phyloP scores from a whole-genome alignment of 352 stramenopile species.

The Pythium dissotocum region DNA sequence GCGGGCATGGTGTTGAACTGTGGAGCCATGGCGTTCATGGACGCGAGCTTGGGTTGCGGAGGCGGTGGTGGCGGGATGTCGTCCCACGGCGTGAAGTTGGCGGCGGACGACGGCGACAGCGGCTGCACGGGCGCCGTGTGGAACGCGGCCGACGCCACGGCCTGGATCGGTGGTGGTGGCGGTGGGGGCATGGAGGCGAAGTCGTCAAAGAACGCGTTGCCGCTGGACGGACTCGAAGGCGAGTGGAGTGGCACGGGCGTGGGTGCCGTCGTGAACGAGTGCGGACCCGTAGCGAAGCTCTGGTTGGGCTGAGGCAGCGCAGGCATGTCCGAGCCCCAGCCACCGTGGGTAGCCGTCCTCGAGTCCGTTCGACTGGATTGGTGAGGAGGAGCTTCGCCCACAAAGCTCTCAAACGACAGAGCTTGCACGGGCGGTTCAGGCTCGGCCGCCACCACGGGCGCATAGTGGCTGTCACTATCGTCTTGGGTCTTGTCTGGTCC shows the following conservation, averaged over 20 bases:
- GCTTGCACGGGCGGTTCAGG: conserved; percentile 38
- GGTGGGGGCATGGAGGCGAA: conserved; percentile 6
- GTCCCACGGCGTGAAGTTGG: conserved; percentile 39
- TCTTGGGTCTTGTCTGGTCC: background rate
- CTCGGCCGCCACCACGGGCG: background rate
- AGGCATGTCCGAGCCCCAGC: conserved; percentile 12
- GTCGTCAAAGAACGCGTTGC: conserved; percentile 12
- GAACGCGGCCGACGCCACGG: background rate
- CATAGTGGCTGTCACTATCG: background rate
- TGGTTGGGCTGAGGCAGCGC: conserved; percentile 8
- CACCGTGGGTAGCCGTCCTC: background rate
- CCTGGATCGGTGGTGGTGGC: background rate
- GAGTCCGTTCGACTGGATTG: background rate
- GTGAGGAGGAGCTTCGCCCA: conserved; percentile 32
- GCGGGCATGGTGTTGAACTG: conserved; percentile 20
- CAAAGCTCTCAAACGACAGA: conserved; percentile 68
- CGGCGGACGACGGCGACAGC: conserved; percentile 9
- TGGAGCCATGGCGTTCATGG: background rate
- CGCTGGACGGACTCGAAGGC: conserved; percentile 8
- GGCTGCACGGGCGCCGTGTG: conserved; percentile 23
- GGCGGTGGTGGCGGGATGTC: conserved; percentile 36
- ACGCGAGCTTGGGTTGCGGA: conserved; percentile 5
- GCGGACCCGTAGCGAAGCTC: background rate
- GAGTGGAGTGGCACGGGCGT: conserved; percentile 3
- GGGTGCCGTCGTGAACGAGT: background rate